Evolutionary conservation across 805 yeast species (phyloP), one percentile per base, ranked within the genome.

Genomic region (Yarrowia alimentaria): DNA sequence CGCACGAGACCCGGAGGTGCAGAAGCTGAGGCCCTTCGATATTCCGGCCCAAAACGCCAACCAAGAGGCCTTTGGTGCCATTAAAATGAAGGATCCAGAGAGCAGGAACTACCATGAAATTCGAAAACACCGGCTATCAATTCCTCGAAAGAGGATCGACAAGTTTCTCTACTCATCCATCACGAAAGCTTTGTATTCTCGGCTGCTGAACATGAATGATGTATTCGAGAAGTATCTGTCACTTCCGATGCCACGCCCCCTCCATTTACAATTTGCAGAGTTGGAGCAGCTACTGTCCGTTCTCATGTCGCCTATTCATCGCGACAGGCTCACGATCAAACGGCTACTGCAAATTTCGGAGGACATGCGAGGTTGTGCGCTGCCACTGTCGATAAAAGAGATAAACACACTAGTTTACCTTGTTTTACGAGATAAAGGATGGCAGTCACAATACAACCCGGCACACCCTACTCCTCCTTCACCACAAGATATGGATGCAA

Each of bases 351-450:
- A 26, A 0, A 31, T 43, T 4, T 21, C 37, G n/a, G 50, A 30
- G 5, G 50, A 43, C 17, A 43, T 43, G 50, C 11, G 30, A 4
- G 16, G 2, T 1, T 16, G 22, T 12, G 7, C 11, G 2, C 5
- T 43, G 16, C 50, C 50, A 2, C 5, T 43, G 11, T 30, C 37
- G 2, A 31, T 43, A 20, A 43, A 43, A 29, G 50, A 43, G n/a
- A 22, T 31, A 16, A 43, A 43, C 29, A 43, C 50, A n/a, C 20
- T 43, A 22, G 37, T 43, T 7, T 43, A 21, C 6, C 29, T 43
- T 1, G 37, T 43, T 3, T 7, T 43, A 22, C 14, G 37, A 17
- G 50, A 43, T 9, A 43, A 30, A 17, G 18, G 12, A 4, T 30
- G 30, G 37, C 20, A 43, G n/a, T 10, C 22, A 4, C 28, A 22